Percentiles rank a stretch among this genome's conserved stretches.
These are phyloP conservation scores for Rutidosis leptorrhynchoides DNA, from an alignment of 129 eudicot species.

Conservation along the genomic window DNA sequence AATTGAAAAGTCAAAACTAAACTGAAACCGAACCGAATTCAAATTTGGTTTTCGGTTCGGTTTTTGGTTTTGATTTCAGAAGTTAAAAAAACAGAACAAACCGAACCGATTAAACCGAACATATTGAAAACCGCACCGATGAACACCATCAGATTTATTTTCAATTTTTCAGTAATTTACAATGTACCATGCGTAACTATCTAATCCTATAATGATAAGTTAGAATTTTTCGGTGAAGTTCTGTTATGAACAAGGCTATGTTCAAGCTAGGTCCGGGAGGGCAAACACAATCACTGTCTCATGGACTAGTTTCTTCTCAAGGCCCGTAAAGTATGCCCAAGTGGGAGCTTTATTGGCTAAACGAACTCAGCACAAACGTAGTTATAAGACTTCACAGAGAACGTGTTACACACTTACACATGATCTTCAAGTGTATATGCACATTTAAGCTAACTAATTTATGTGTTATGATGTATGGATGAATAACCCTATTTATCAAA, in stretches of 20 bases:
- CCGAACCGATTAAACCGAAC: too few relatives aligned
- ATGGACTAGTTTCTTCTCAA: slow-evolving; percentile 81
- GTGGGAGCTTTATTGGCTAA: slow-evolving; percentile 55
- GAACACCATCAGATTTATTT: too few relatives aligned
- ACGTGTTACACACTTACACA: not conserved
- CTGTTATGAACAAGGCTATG: slow-evolving; percentile 68
- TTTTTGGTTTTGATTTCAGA: too few relatives aligned
- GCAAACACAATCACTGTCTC: slow-evolving; percentile 61
- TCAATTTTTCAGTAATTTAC: not conserved
- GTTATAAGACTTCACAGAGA: not conserved
- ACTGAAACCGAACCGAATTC: too few relatives aligned
- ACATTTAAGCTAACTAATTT: slow-evolving; percentile 2
- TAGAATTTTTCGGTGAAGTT: slow-evolving; percentile 10
- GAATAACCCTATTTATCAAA: slow-evolving; percentile 5
- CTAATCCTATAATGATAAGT: not conserved
- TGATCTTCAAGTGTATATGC: not conserved
- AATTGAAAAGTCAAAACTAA: too few relatives aligned
- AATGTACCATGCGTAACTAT: not conserved
- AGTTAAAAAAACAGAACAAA: too few relatives aligned
- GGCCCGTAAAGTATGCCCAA: slow-evolving; percentile 64
- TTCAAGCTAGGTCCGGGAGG: slow-evolving; percentile 81
- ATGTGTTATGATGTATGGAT: slow-evolving; percentile 2
- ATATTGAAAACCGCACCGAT: too few relatives aligned
- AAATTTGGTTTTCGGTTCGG: too few relatives aligned
- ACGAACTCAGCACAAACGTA: not conserved